Conservation (phyloP, 441 rosid species). For the Aleurites moluccanus region DNA sequence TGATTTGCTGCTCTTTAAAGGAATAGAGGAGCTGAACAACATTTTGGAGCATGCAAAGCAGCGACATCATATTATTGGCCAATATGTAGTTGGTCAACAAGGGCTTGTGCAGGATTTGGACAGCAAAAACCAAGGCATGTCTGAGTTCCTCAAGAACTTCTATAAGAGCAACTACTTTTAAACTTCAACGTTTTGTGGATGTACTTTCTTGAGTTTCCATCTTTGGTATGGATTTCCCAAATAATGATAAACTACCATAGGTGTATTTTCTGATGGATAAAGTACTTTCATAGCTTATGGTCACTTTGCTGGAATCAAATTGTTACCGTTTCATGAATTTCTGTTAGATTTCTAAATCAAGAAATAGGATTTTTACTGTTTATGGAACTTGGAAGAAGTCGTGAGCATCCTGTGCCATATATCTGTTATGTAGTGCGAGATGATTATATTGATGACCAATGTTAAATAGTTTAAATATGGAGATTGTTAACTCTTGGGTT, state of each 20-base stretch:
- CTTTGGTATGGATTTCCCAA: slow-evolving; percentile 20
- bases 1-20: slow-evolving; percentile 89
- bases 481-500: neutral
- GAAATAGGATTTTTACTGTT: neutral
- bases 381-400: neutral
- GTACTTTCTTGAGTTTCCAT: slow-evolving; percentile 3
- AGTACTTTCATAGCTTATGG: slow-evolving; percentile 7
- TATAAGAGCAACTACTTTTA: slow-evolving; percentile 83
- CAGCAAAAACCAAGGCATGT: slow-evolving; percentile 63
- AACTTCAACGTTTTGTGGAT: slow-evolving; percentile 28
- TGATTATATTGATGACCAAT: neutral
- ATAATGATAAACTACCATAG: slow-evolving; percentile 32
- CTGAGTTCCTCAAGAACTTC: slow-evolving; percentile 86
- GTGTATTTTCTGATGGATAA: slow-evolving; percentile 18
- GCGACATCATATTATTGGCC: slow-evolving; percentile 96
- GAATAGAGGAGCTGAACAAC: slow-evolving; percentile 86
- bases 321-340: neutral
- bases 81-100: slow-evolving; percentile 63
- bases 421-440: neutral
- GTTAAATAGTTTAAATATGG: neutral
- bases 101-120: slow-evolving; percentile 75
- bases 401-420: neutral
- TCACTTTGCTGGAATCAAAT: slow-evolving; percentile 15
- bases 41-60: slow-evolving; percentile 90
- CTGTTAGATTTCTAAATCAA: slow-evolving; percentile 13